phyloP scores from a whole-genome alignment of 371 early-diverging fungal species.

The Apophysomyces ossiformis region DNA sequence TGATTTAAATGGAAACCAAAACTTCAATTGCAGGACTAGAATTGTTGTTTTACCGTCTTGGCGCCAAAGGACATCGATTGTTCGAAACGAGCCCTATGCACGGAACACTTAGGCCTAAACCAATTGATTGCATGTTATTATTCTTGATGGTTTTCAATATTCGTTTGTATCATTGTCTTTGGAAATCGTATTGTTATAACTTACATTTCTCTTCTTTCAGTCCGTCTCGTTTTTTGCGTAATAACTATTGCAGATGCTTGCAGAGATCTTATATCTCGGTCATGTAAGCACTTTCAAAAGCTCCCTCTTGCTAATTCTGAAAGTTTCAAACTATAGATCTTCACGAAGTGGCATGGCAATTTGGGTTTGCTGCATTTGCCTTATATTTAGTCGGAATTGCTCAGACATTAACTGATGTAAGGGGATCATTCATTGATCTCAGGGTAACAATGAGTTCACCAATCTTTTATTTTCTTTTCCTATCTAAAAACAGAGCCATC shows the following conservation, averaged over 20 bases:
- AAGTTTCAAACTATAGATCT: conserved; percentile 5
- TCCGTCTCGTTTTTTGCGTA: conserved; percentile 2
- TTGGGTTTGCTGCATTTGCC: conserved; percentile 32
- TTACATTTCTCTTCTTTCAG: background rate
- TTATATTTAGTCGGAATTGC: conserved; percentile 39
- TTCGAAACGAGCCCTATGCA: conserved; percentile 21
- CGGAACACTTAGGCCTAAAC: conserved; percentile 29
- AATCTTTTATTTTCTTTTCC: background rate
- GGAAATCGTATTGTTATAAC: background rate
- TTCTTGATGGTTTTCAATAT: conserved; percentile 26
- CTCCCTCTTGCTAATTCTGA: background rate
- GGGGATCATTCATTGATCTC: background rate
- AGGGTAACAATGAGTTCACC: no score
- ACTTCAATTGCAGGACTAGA: background rate
- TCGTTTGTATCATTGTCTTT: conserved; percentile 18
- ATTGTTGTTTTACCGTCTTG: conserved; percentile 16
- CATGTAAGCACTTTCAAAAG: conserved; percentile 19
- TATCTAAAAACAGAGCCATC: conserved; percentile 38
- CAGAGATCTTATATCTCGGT: conserved; percentile 25
- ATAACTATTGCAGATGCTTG: conserved; percentile 13
- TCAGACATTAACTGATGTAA: conserved; percentile 34
- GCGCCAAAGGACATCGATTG: conserved; percentile 26
- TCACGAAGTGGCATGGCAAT: conserved; percentile 35
- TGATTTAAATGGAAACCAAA: background rate
- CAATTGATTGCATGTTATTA: conserved; percentile 26